Evolutionary conservation across 1,284 basidiomycete species (phyloP).

Genomic region (Agroathelia rolfsii): DNA sequence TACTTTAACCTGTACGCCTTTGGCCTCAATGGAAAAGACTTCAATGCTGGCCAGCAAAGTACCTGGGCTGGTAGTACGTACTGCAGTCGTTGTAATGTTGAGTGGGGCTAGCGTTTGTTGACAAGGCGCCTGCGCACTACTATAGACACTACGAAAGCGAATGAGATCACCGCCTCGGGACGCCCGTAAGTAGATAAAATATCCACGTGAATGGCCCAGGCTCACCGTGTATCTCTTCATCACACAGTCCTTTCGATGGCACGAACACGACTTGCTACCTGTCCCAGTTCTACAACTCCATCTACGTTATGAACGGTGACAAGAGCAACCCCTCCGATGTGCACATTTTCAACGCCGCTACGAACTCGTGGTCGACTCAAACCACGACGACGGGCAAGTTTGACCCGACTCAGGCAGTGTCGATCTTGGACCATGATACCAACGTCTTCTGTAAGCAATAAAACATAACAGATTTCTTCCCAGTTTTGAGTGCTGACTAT

Average conservation of each 20-base stretch:
- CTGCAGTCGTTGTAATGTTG: conserved; percentile 1
- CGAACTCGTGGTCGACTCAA: conserved; percentile 61
- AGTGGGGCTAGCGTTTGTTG: not conserved
- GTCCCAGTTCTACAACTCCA: conserved; percentile 55
- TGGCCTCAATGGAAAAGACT: conserved; percentile 67
- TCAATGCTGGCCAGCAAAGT: conserved; percentile 54
- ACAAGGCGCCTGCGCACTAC: conserved; percentile 7
- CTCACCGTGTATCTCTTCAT: conserved; percentile 4
- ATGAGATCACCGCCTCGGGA: conserved; percentile 55
- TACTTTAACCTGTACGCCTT: conserved; percentile 67
- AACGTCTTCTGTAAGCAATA: conserved; percentile 66
- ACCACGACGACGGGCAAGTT: conserved; percentile 37
- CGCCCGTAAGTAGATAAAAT: conserved; percentile 47
- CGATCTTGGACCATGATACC: conserved; percentile 84
- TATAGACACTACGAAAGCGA: conserved; percentile 36
- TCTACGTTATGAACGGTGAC: conserved; percentile 76
- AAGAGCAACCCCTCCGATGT: conserved; percentile 49
- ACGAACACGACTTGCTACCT: conserved; percentile 46
- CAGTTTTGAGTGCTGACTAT: conserved; percentile 8
- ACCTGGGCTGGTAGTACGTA: conserved; percentile 51
- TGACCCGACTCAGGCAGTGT: conserved; percentile 43
- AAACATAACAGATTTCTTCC: conserved; percentile 11
- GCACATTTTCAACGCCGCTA: conserved; percentile 58
- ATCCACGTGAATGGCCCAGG: conserved; percentile 2
- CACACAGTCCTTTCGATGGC: conserved; percentile 57